Evolutionary conservation across 2,329 filamentous ascomycete genomes (phyloP), one percentile per base, ranked within the genome.

Genomic region (Parastagonospora avenae): DNA sequence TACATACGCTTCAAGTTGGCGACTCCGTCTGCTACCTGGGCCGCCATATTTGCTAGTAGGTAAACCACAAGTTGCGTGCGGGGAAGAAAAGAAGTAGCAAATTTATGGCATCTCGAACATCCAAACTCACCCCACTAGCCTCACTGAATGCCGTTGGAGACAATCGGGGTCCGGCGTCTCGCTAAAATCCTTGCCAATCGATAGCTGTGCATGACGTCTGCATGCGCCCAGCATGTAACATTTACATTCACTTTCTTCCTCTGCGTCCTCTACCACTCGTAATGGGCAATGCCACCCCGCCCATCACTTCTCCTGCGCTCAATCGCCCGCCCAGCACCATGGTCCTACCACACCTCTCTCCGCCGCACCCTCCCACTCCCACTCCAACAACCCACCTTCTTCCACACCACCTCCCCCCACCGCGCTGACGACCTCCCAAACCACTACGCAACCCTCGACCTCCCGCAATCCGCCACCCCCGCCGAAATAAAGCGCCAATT

Each of bases 401-500:
- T 85, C 62, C 80, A 82, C 70, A 75, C 74, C 51, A 78, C 77
- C 14, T 46, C 73, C 10, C 52, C 55, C 45, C 67, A 46, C 54
- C 70, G 67, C 66, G 68, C 72, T 47, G 70, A 75, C 51, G 63
- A 60, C 54, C 63, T 74, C 27, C 68, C 74, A 62, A 91, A 86
- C 55, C 89, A 96, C 77, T 99, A 99, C 75, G 89, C 93, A 64
- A 86, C 87, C 35, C 82, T 99, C 44, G 83, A 87, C 36, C 74
- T 99, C n/a, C 76, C 84, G 0, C 80, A 82, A 36, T 82, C 83
- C 57, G 92, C 93, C 35, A 85, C 89, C 12, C 76, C 83, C 1
- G 78, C 80, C 8, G 91, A 96, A 46, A 92, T 97, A 55, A 97
- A 97, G 75, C 93, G 90, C 88, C 77, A 85, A 71, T 99, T 97